Conservation (phyloP, 352 stramenopile species). For the Phytophthora fragariae region DNA sequence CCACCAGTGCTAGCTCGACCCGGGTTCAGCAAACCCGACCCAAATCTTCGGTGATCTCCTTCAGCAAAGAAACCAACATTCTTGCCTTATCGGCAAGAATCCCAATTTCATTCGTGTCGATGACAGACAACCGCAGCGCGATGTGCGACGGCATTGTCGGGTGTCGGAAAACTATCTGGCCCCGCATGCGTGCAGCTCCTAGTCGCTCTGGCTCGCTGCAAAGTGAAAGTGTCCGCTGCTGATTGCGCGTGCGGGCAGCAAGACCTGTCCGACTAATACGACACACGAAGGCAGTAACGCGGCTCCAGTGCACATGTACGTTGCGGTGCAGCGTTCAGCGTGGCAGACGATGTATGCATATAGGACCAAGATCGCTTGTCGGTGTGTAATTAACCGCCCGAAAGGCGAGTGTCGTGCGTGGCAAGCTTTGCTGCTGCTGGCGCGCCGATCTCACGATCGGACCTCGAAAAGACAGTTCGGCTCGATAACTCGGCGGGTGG, state of each 20-base stretch:
- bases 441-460: conserved; percentile 23
- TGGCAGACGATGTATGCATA: conserved; percentile 12
- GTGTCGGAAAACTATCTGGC: conserved; percentile 25
- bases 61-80: too few relatives aligned
- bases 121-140: conserved; percentile 4
- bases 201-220: conserved; percentile 9
- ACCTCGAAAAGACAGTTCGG: conserved; percentile 16
- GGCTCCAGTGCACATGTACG: conserved; percentile 4
- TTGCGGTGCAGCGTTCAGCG: conserved; percentile 10
- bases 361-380: neutral
- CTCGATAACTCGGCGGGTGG: neutral
- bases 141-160: neutral
- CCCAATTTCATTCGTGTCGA: conserved; percentile 36
- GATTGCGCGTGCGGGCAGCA: neutral
- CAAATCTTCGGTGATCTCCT: too few relatives aligned
- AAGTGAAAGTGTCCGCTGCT: conserved; percentile 15
- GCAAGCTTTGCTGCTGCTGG: neutral
- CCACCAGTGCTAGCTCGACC: too few relatives aligned
- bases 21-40: too few relatives aligned
- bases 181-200: neutral
- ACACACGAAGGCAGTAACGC: conserved; percentile 1
- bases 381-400: conserved; percentile 31
- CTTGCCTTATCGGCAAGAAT: too few relatives aligned
- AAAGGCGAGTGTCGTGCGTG: conserved; percentile 15
- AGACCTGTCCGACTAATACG: conserved; percentile 17